Evolutionary conservation across 345 rosid genomes (phyloP).

Genomic region (Eucalyptus marginata): DNA sequence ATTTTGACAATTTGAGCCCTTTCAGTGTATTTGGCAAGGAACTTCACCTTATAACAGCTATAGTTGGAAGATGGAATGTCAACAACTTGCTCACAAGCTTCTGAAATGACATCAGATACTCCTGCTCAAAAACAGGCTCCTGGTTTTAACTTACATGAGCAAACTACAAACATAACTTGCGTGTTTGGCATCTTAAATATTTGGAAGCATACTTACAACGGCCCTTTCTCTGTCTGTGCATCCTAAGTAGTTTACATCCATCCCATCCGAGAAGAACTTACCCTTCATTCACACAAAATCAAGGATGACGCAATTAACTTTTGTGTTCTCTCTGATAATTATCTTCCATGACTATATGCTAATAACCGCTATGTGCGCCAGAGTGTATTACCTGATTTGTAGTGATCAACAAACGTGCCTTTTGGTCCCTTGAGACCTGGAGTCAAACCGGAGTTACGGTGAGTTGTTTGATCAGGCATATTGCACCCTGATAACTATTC

Average conservation of each 20-base stretch:
- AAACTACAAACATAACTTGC: neutral
- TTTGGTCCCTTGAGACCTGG: neutral
- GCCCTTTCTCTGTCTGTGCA: neutral
- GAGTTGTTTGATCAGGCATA: neutral
- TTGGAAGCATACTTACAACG: neutral
- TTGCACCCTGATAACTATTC: neutral
- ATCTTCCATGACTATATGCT: neutral
- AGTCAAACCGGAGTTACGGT: neutral
- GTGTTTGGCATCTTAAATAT: neutral
- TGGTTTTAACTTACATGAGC: neutral
- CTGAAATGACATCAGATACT: neutral
- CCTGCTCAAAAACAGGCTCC: neutral
- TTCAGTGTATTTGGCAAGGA: neutral
- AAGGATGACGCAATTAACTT: neutral
- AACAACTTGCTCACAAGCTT: neutral
- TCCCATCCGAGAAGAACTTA: neutral
- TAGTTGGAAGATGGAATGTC: constrained; percentile 1
- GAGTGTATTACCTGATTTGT: neutral
- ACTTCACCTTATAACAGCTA: neutral
- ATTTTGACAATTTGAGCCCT: neutral
- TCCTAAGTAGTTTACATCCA: neutral
- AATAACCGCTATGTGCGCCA: neutral
- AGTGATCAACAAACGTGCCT: neutral
- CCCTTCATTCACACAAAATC: neutral
- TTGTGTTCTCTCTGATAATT: neutral